A percentile compares a stretch with the other conserved stretches of the same genome.
phyloP scores from a whole-genome alignment of 768 basidiomycete genomes.

The Naganishia onofrii region DNA sequence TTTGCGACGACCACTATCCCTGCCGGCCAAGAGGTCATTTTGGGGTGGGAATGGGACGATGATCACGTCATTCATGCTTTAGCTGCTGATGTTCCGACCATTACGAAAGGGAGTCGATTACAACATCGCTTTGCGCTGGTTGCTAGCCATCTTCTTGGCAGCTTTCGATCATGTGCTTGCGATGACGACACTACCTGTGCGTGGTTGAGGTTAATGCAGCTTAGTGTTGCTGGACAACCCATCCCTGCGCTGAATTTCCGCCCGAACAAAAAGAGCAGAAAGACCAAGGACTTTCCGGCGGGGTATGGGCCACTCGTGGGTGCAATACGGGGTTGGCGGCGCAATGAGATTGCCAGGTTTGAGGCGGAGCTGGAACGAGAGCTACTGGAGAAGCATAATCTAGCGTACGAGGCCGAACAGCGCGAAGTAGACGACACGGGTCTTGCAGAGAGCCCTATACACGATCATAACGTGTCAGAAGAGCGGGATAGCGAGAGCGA shows the following conservation, averaged over 20 bases:
- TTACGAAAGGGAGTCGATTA: constrained; percentile 9
- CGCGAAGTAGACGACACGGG: constrained; percentile 27
- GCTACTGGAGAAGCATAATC: constrained; percentile 23
- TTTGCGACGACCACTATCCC: constrained; percentile 74
- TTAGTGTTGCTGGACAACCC: constrained; percentile 27
- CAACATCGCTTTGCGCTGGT: constrained; percentile 37
- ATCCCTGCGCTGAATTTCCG: constrained; percentile 18
- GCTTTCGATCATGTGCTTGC: constrained; percentile 50
- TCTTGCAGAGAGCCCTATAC: not conserved
- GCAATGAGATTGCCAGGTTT: constrained; percentile 27
- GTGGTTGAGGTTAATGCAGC: constrained; percentile 35
- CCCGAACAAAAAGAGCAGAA: constrained; percentile 10
- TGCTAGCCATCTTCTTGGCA: constrained; percentile 41
- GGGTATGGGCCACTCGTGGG: constrained; percentile 39
- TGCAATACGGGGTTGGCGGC: constrained; percentile 47
- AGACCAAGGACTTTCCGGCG: not conserved
- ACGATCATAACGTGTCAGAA: not conserved
- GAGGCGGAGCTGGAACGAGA: constrained; percentile 42
- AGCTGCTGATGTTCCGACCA: constrained; percentile 48
- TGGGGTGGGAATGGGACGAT: constrained; percentile 98
- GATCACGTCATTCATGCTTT: constrained; percentile 75
- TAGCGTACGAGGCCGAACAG: constrained; percentile 8
- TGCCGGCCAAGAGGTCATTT: constrained; percentile 76
- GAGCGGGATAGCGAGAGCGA: constrained; percentile 29
- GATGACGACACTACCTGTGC: constrained; percentile 43